These are phyloP conservation scores for Chondrus crispus DNA, from an alignment of 23 red algal species.

Conservation along the genomic window DNA sequence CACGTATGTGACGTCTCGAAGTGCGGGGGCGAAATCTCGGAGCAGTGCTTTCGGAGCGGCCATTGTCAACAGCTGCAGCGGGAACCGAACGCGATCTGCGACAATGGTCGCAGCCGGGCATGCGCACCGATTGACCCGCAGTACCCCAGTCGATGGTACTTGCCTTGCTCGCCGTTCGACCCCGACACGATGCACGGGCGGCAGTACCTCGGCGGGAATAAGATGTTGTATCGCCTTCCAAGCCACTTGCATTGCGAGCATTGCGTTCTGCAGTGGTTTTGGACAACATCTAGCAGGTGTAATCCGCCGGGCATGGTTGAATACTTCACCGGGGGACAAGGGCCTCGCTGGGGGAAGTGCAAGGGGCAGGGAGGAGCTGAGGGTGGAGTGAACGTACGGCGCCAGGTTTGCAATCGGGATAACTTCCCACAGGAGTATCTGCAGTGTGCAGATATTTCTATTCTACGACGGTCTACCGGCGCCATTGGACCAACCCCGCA, in stretches of 20 bases:
- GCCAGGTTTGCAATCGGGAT: neutral
- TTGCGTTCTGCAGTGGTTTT: conserved; percentile 61
- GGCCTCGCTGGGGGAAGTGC: conserved; percentile 17
- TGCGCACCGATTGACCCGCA: conserved; percentile 6
- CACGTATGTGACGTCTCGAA: conserved; percentile 37
- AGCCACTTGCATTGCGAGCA: conserved; percentile 35
- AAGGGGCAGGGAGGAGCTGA: conserved; percentile 25
- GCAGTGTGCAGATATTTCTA: conserved; percentile 47
- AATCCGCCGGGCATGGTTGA: conserved; percentile 58
- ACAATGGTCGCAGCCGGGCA: neutral
- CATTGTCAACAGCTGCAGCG: neutral
- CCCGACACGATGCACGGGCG: too few relatives aligned
- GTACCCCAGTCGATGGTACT: conserved; percentile 8
- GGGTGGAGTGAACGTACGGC: neutral
- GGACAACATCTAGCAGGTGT: conserved; percentile 32
- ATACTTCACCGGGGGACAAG: conserved; percentile 33
- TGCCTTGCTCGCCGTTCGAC: neutral
- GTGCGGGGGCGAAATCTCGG: conserved; percentile 45
- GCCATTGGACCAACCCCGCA: too few relatives aligned
- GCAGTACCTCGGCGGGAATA: neutral
- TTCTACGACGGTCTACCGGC: neutral
- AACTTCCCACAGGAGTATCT: conserved; percentile 49
- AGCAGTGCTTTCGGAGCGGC: neutral
- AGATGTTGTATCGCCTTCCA: conserved; percentile 1
- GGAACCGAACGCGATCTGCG: neutral